A percentile compares a stretch with the other conserved stretches of the same genome.
These are phyloP conservation scores for Glarea lozoyensis DNA, from an alignment of 495 filamentous ascomycete genomes.

Conservation along the genomic window DNA sequence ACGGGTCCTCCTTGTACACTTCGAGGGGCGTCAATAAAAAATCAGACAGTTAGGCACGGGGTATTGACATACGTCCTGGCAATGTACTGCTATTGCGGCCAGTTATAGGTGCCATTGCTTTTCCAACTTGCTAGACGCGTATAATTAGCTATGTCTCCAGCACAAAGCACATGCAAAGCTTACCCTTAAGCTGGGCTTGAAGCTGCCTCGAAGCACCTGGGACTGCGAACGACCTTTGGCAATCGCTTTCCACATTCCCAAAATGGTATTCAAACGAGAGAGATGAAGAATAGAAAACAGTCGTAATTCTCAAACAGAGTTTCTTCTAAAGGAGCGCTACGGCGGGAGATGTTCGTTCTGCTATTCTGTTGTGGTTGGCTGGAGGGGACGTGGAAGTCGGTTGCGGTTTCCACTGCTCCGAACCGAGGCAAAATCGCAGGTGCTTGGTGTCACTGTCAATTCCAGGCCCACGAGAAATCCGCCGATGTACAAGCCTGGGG, in stretches of 20 bases:
- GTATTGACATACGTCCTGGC: slow-evolving; percentile 35
- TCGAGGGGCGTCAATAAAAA: slow-evolving; percentile 9
- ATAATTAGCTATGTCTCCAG: background rate
- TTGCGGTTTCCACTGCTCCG: no score
- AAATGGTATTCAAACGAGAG: slow-evolving; percentile 17
- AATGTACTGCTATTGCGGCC: slow-evolving; percentile 47
- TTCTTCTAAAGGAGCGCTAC: slow-evolving; percentile 7
- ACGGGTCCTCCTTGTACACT: slow-evolving; percentile 90
- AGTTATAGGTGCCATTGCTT: slow-evolving; percentile 26
- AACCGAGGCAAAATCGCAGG: no score
- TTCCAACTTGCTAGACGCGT: slow-evolving; percentile 5
- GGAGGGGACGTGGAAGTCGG: background rate
- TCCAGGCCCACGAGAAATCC: no score
- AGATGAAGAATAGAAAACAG: slow-evolving; percentile 7
- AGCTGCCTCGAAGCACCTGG: slow-evolving; percentile 29
- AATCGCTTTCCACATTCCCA: slow-evolving; percentile 36
- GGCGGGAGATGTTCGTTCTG: background rate
- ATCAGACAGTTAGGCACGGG: slow-evolving; percentile 8
- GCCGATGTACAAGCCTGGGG: no score
- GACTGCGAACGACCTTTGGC: slow-evolving; percentile 33
- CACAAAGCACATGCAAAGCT: slow-evolving; percentile 6
- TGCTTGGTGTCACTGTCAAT: no score
- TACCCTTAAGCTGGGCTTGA: slow-evolving; percentile 26
- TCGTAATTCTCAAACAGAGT: background rate
- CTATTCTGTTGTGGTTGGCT: slow-evolving; percentile 11